These are phyloP conservation scores for Andrographis paniculata DNA, from an alignment of 305 asterid genomes.

Conservation along the genomic window DNA sequence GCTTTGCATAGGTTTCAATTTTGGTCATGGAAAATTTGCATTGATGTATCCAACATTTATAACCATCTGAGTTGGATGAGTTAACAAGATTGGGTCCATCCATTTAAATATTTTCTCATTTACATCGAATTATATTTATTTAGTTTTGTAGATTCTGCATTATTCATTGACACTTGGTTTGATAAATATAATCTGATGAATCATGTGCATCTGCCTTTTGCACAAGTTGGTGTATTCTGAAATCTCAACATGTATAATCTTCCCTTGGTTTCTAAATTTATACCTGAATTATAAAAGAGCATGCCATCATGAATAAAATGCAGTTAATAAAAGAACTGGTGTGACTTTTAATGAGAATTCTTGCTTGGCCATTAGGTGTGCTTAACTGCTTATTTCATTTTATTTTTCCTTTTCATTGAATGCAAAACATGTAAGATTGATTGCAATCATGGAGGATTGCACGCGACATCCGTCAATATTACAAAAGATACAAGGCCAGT, in stretches of 20 bases:
- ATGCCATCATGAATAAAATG: not conserved
- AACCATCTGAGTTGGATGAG: not conserved
- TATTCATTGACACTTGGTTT: not conserved
- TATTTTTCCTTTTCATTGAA: not conserved
- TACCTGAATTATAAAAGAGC: not conserved
- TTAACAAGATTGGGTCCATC: not conserved
- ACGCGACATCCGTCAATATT: constrained; percentile 24
- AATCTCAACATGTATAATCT: not conserved
- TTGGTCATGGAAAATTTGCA: not conserved
- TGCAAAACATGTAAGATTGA: constrained; percentile 19
- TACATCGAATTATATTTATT: not conserved
- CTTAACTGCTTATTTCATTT: constrained; percentile 3
- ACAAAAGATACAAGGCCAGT: constrained; percentile 38
- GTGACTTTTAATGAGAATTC: constrained; percentile 1
- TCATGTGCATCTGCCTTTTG: not conserved
- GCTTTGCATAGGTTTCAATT: not conserved
- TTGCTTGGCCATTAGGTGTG: no score
- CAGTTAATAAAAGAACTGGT: not conserved
- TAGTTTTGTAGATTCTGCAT: not conserved
- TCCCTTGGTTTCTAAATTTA: not conserved
- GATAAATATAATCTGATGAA: not conserved
- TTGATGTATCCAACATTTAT: not conserved
- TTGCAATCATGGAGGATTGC: constrained; percentile 41
- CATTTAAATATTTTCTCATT: not conserved
- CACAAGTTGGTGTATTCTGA: constrained; percentile 3